Evolutionary conservation across 768 basidiomycete species (phyloP).

Genomic region (Polyporus arcularius): DNA sequence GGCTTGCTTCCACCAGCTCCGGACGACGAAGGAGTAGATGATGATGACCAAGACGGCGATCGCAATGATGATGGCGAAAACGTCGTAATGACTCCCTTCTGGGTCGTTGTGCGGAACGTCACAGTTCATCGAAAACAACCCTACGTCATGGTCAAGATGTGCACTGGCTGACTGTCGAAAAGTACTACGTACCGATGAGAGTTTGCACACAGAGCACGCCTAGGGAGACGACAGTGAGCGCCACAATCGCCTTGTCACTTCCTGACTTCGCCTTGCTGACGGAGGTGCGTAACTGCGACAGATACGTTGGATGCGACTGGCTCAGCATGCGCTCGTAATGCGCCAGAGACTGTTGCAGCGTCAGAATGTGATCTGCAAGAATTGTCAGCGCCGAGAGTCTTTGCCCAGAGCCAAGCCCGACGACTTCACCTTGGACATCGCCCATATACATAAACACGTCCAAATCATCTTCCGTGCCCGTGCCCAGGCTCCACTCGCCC

Average conservation of each 20-base stretch:
- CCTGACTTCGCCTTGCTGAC: constrained; percentile 60
- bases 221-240: constrained; percentile 66
- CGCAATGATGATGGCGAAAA: constrained; percentile 58
- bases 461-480: constrained; percentile 47
- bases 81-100: constrained; percentile 40
- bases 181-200: constrained; percentile 48
- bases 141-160: constrained; percentile 37
- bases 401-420: background rate
- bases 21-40: constrained; percentile 48
- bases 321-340: constrained; percentile 90
- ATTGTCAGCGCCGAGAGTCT: background rate
- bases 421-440: constrained; percentile 77
- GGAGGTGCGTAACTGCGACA: constrained; percentile 70
- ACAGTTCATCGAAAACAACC: constrained; percentile 69
- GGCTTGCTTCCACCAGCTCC: constrained; percentile 65
- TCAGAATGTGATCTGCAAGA: constrained; percentile 79
- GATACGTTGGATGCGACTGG: constrained; percentile 84
- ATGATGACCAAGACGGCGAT: constrained; percentile 46
- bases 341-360: constrained; percentile 78
- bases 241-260: constrained; percentile 66
- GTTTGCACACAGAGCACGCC: constrained; percentile 67
- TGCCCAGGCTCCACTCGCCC: constrained; percentile 36
- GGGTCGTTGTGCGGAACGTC: constrained; percentile 57
- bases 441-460: constrained; percentile 88
- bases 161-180: background rate